A percentile compares a stretch with the other conserved stretches of the same genome.
Conservation (phyloP, 2,329 filamentous ascomycete species). For the Venturiaceae sp. region DNA sequence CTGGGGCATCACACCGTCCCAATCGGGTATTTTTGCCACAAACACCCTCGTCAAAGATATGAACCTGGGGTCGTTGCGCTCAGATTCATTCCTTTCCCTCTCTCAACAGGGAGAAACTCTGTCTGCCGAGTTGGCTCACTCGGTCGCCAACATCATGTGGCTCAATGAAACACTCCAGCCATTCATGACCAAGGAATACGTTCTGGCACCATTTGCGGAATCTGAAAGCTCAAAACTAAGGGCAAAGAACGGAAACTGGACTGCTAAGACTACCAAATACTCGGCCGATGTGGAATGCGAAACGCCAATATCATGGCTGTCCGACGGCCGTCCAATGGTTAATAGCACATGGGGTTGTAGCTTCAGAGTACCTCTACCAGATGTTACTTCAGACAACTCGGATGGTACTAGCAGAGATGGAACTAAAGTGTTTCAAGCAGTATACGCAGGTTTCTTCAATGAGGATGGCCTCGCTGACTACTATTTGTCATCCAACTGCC, state of each 20-base stretch:
- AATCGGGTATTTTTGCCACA: constrained; percentile 44
- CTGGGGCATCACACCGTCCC: constrained; percentile 45
- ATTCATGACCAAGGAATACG: constrained; percentile 35
- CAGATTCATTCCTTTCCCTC: constrained; percentile 18
- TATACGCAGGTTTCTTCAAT: constrained; percentile 35
- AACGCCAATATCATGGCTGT: constrained; percentile 5
- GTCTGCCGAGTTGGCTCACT: constrained; percentile 30
- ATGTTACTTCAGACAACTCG: constrained; percentile 7
- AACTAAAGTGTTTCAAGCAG: constrained; percentile 18
- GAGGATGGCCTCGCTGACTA: constrained; percentile 20
- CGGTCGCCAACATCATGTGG: constrained; percentile 36
- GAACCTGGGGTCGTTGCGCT: constrained; percentile 9
- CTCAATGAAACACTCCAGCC: constrained; percentile 33
- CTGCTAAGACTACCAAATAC: constrained; percentile 23
- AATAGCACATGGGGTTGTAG: constrained; percentile 18
- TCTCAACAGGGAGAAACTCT: constrained; percentile 21
- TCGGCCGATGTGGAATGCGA: constrained; percentile 25
- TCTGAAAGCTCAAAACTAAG: not conserved
- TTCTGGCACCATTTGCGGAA: constrained; percentile 33
- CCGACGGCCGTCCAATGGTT: constrained; percentile 9
- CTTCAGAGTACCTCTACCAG: not conserved
- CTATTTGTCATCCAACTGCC: constrained; percentile 25
- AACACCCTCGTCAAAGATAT: constrained; percentile 17
- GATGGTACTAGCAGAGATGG: not conserved
- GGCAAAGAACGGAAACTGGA: not conserved